phyloP scores from a whole-genome alignment of 2,329 filamentous ascomycete species.

The Diaporthe capsici region DNA sequence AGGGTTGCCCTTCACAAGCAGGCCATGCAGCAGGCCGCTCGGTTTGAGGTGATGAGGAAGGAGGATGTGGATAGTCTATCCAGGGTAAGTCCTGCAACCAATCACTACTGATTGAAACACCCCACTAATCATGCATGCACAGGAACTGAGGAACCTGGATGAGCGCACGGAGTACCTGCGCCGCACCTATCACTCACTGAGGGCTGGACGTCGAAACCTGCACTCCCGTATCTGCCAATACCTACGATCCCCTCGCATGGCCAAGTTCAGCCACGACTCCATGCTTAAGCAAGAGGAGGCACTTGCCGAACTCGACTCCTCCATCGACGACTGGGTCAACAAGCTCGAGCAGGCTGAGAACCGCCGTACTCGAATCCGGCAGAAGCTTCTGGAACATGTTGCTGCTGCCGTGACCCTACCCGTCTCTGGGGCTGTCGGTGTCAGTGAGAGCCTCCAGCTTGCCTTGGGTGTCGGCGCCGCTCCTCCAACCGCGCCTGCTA shows the following conservation, averaged over 20 bases:
- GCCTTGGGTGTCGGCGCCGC: conserved; percentile 55
- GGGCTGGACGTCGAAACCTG: conserved; percentile 81
- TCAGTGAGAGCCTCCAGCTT: conserved; percentile 59
- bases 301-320: conserved; percentile 80
- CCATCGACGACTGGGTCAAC: conserved; percentile 84
- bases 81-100: conserved; percentile 59
- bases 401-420: conserved; percentile 76
- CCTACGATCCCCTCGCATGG: conserved; percentile 77
- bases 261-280: conserved; percentile 80
- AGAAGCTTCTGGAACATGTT: conserved; percentile 86
- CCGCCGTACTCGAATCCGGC: conserved; percentile 79
- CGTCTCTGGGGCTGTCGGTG: conserved; percentile 49
- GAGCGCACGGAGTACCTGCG: conserved; percentile 84
- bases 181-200: conserved; percentile 81
- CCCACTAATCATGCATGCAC: conserved; percentile 25
- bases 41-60: conserved; percentile 74
- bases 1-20: conserved; percentile 68
- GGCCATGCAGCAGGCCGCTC: conserved; percentile 72
- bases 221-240: conserved; percentile 84
- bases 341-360: conserved; percentile 89
- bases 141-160: conserved; percentile 83
- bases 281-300: conserved; percentile 87
- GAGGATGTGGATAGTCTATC: conserved; percentile 77
- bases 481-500: conserved; percentile 50
- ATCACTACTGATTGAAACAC: too few species aligned